Conservation (phyloP, 1,139 yeast species). For the Meyerozyma guilliermondii region DNA sequence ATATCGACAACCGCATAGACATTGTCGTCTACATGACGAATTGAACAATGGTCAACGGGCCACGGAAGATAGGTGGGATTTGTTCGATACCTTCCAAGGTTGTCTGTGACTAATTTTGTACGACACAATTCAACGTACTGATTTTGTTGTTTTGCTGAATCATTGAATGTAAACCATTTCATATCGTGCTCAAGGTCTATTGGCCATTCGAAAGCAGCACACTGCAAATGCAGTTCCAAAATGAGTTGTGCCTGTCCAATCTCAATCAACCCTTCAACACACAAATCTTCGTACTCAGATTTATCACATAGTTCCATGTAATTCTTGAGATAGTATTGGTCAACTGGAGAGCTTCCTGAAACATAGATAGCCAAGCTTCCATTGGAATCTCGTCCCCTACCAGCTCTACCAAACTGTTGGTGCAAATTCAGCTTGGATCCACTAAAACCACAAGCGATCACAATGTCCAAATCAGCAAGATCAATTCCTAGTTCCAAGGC, state of each 20-base stretch:
- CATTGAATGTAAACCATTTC: conserved; percentile 44
- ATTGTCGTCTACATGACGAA: conserved; percentile 80
- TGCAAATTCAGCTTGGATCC: conserved; percentile 78
- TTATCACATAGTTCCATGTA: conserved; percentile 58
- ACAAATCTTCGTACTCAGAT: conserved; percentile 35
- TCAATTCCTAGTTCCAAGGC: conserved; percentile 95
- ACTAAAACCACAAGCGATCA: conserved; percentile 89
- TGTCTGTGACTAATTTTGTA: conserved; percentile 41
- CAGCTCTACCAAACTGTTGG: conserved; percentile 97
- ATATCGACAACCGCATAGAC: conserved; percentile 83
- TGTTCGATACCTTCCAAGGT: conserved; percentile 52
- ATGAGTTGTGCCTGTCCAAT: conserved; percentile 35
- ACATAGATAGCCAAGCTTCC: conserved; percentile 69
- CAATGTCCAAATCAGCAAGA: conserved; percentile 88
- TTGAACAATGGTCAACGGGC: conserved; percentile 69
- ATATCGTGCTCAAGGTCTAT: conserved; percentile 48
- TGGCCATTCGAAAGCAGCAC: conserved; percentile 89
- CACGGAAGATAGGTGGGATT: conserved; percentile 66
- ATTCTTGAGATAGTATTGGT: conserved; percentile 74
- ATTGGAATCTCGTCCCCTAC: conserved; percentile 68
- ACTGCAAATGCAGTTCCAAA: conserved; percentile 79
- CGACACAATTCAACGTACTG: conserved; percentile 34
- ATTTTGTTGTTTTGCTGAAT: conserved; percentile 13
- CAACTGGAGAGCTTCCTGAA: conserved; percentile 81
- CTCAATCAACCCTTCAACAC: conserved; percentile 36